Percentiles rank a stretch among this genome's conserved stretches.
Conservation (phyloP, 306 rosid genomes). For the Nissolia schottii region DNA sequence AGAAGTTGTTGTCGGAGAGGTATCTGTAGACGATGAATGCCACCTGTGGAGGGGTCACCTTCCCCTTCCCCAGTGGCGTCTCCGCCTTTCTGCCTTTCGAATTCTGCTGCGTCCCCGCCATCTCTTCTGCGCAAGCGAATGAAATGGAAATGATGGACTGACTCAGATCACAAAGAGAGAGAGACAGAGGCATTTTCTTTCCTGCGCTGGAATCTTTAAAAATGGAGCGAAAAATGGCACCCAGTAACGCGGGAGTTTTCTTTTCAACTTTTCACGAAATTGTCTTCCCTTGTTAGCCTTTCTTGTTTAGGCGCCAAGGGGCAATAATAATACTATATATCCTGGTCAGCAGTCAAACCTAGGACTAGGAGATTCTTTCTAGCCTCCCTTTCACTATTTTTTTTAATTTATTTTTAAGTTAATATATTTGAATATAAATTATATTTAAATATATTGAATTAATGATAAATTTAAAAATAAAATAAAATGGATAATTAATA, state of each 20-base stretch:
- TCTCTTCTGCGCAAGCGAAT: background rate
- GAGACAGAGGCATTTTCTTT: background rate
- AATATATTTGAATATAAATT: too few species aligned
- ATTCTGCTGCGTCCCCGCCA: slow-evolving; percentile 73
- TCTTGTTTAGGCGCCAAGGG: slow-evolving; percentile 14
- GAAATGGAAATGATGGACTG: background rate
- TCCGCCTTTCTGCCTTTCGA: slow-evolving; percentile 45
- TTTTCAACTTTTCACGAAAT: slow-evolving; percentile 21
- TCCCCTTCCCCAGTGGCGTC: slow-evolving; percentile 40
- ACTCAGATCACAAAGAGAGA: background rate
- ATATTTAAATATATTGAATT: too few species aligned
- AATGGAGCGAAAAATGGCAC: background rate
- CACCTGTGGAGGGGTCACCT: slow-evolving; percentile 62
- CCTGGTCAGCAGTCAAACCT: background rate
- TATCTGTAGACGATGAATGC: slow-evolving; percentile 87
- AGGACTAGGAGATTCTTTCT: too few species aligned
- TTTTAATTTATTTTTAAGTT: too few species aligned
- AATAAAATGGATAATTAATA: too few species aligned
- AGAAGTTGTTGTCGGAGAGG: slow-evolving; percentile 57
- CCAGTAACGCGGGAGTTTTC: slow-evolving; percentile 44
- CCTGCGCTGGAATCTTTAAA: background rate
- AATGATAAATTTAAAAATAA: too few species aligned
- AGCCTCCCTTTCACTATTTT: too few species aligned
- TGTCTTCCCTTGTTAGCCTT: background rate
- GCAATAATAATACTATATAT: background rate